Percentiles rank a stretch among this genome's conserved stretches.
These are phyloP conservation scores for Prunus dulcis DNA, from an alignment of 306 rosid genomes.

Conservation along the genomic window DNA sequence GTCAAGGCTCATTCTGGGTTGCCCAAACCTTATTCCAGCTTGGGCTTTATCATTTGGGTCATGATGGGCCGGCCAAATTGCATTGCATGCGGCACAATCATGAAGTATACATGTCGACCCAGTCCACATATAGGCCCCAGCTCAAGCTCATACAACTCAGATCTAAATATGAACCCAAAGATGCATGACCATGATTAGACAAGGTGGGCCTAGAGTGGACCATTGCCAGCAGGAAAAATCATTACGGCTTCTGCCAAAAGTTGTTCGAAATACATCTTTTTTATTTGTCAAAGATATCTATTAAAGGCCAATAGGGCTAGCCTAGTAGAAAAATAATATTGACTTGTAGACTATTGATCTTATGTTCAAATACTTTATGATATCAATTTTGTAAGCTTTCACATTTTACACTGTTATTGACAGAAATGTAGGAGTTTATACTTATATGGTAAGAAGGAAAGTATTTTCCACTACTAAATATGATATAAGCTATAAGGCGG, in stretches of 20 bases:
- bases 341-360: accelerated
- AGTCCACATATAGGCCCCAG: not conserved
- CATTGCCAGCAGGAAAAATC: conserved; percentile 5
- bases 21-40: not conserved
- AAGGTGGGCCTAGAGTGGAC: not conserved
- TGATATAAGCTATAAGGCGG: no score
- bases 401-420: not conserved
- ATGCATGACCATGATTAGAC: not conserved
- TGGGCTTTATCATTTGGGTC: not conserved
- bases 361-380: no score
- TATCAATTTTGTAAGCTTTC: not conserved
- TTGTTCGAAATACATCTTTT: not conserved
- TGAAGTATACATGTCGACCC: not conserved
- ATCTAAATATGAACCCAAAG: not conserved
- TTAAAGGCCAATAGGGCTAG: not conserved
- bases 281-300: not conserved
- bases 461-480: no score
- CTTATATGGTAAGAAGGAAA: no score
- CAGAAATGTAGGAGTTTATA: no score
- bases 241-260: not conserved
- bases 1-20: not conserved
- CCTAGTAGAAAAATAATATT: accelerated
- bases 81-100: not conserved
- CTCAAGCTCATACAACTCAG: not conserved
- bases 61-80: not conserved